Evolutionary conservation across 352 stramenopile genomes (phyloP).

Genomic region (Achlya hypogyna): DNA sequence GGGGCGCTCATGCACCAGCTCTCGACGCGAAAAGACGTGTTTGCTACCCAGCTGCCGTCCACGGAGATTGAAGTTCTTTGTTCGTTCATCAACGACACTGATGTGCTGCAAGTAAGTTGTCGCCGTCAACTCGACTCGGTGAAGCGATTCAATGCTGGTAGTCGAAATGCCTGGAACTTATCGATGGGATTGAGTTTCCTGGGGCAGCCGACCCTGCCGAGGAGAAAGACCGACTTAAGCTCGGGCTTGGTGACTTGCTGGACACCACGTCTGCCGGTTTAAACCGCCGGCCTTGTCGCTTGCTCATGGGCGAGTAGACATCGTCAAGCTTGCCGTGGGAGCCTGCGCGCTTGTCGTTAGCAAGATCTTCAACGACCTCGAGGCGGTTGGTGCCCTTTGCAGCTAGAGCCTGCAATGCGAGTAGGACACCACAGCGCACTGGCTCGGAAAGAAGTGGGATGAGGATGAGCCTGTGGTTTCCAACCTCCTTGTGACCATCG

Average conservation of each 20-base stretch:
- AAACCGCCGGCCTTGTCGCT: background rate
- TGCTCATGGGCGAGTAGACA: slow-evolving; percentile 24
- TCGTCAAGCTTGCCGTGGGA: slow-evolving; percentile 59
- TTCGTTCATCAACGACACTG: slow-evolving; percentile 78
- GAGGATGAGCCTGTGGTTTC: slow-evolving; percentile 64
- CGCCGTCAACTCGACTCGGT: background rate
- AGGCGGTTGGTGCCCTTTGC: slow-evolving; percentile 34
- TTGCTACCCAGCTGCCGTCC: slow-evolving; percentile 35
- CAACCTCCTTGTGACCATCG: slow-evolving; percentile 59
- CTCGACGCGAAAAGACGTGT: slow-evolving; percentile 52
- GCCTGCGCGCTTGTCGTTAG: slow-evolving; percentile 53
- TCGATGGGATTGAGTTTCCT: slow-evolving; percentile 76
- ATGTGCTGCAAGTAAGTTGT: slow-evolving; percentile 59
- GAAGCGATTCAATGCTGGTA: slow-evolving; percentile 17
- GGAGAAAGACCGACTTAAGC: slow-evolving; percentile 68
- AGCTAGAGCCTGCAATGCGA: background rate
- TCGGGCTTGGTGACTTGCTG: slow-evolving; percentile 61
- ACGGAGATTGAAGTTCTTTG: slow-evolving; percentile 68
- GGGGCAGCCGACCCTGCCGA: slow-evolving; percentile 41
- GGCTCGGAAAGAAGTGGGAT: slow-evolving; percentile 81
- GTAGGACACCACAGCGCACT: slow-evolving; percentile 59
- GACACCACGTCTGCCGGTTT: slow-evolving; percentile 55
- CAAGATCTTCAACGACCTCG: slow-evolving; percentile 75
- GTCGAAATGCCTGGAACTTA: slow-evolving; percentile 72
- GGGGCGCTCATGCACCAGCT: slow-evolving; percentile 63